Evolutionary conservation across 163 green algal species (phyloP), one percentile per base, ranked within the genome.

Genomic region (Trebouxiophyceae sp.): DNA sequence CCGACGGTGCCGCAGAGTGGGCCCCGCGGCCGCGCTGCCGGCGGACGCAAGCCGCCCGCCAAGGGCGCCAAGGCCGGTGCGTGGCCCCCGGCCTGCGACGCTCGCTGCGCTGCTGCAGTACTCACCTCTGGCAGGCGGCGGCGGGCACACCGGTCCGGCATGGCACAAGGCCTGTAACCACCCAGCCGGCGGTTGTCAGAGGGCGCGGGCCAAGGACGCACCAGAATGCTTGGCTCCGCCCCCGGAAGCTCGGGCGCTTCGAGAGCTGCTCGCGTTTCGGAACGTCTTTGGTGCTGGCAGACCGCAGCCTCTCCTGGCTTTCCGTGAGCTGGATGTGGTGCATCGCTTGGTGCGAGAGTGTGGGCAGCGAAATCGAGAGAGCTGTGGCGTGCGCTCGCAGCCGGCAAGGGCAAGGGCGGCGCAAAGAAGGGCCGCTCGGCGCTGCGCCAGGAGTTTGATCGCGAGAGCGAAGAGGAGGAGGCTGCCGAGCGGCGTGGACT

Each of bases 361-460:
- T n/a, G n/a, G n/a, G n/a, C n/a, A n/a, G n/a, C n/a, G n/a, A n/a
- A n/a, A n/a, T n/a, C n/a, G n/a, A n/a, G n/a, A n/a, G n/a, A n/a
- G n/a, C n/a, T n/a, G n/a, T n/a, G n/a, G n/a, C n/a, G n/a, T n/a
- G n/a, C n/a, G n/a, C n/a, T n/a, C n/a, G n/a, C n/a, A n/a, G n/a
- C 34, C 27, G 34, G 45, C 45, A 67, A 46, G 45, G 33, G n/a
- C 8, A 26, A 33, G 19, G 24, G 12, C 5, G 55, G 45, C n/a
- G 45, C 19, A 26, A 33, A 22, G 27, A 5, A 5, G 22, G 26
- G 26, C 4, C 55, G 63, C 24, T 61, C 27, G 28, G 27, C n/a
- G 5, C 26, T 60, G n/a, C 47, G 63, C 2, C 19, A 56, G 8
- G 50, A 70, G 54, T 50, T 64, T 44, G 54, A 62, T 8, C 20